Evolutionary conservation across 306 rosid genomes (phyloP), one percentile per base, ranked within the genome.

Genomic region (Casuarina equisetifolia): DNA sequence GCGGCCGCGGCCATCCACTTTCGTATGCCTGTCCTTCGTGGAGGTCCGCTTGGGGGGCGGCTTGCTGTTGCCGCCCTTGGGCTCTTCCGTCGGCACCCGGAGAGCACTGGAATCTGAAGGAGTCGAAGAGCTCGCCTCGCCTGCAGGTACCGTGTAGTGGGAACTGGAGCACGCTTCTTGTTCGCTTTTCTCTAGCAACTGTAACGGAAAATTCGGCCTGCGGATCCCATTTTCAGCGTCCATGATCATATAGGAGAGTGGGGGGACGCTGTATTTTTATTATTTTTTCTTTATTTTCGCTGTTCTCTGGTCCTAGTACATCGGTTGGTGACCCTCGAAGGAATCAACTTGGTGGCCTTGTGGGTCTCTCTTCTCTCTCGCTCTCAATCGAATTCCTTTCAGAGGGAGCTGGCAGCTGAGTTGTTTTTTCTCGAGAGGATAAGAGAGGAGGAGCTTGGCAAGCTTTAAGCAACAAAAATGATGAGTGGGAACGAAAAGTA

Each of bases 1-100:
- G 69, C 98, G 98, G 42, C 98, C 98, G 0, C 98, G 92, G 17
- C 98, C 98, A 32, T 94, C 98, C 0, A 94, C 98, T 42, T 94
- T 94, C 0, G 98, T 94, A 86, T 94, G 98, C 12, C 98, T 78
- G 81, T 94, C 98, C 58, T 94, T 94, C 2, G 97, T 84, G 17
- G 97, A 84, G 59, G 84, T 77, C 32, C 98, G 75, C 82, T 94
- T 94, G 0, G 97, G 90, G 0, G 92, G 78, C 0, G 85, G 79
- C 82, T 90, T 90, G 25, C 4, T 67, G 25, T 16, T 66, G 70
- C 9, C 25, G 4, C 11, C 17, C 77, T 88, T 92, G 44, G 80
- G 51, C 46, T 35, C 76, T n/a, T 83, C 88, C n/a, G 6, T 70
- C 46, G 43, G 20, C 9, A 7, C 17, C 2, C 57, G 55, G 38